A percentile compares a stretch with the other conserved stretches of the same genome.
These are phyloP conservation scores for Galeopsis tetrahit DNA, from an alignment of 257 asterid species.

Conservation along the genomic window DNA sequence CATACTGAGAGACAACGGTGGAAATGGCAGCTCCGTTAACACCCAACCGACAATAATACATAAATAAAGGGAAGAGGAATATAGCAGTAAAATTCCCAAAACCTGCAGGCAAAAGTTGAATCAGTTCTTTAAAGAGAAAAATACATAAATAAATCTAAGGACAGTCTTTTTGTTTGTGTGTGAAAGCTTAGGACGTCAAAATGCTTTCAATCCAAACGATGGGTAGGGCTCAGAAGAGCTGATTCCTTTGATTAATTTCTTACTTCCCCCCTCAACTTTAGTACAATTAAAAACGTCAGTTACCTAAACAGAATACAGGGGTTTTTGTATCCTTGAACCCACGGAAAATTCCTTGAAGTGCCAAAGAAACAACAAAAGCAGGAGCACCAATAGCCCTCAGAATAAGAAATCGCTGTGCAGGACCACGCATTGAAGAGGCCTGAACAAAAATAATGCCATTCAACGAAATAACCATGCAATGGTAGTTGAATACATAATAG, in stretches of 20 bases:
- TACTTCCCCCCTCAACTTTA: not conserved
- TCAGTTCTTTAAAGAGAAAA: constrained; percentile 1
- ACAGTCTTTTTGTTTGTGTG: no score
- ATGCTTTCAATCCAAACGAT: no score
- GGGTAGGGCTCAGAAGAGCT: no score
- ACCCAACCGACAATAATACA: constrained; percentile 72
- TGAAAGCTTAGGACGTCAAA: no score
- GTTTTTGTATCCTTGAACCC: constrained; percentile 97
- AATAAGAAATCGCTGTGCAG: constrained; percentile 76
- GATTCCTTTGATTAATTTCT: no score
- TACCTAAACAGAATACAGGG: constrained; percentile 90
- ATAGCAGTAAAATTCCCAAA: constrained; percentile 79
- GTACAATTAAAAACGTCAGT: constrained; percentile 24
- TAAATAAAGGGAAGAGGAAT: constrained; percentile 76
- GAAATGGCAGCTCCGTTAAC: constrained; percentile 97
- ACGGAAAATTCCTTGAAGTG: constrained; percentile 97
- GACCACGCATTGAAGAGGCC: constrained; percentile 81
- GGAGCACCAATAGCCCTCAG: constrained; percentile 97
- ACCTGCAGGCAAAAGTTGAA: constrained; percentile 57
- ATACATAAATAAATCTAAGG: not conserved
- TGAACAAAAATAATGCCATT: constrained; percentile 36
- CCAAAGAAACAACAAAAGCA: constrained; percentile 93
- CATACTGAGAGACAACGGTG: constrained; percentile 91
- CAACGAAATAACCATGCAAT: constrained; percentile 11
- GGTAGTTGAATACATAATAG: not conserved